Percentiles rank a stretch among this genome's conserved stretches.
These are phyloP conservation scores for Russula sp. DNA, from an alignment of 768 basidiomycete species.

Conservation along the genomic window DNA sequence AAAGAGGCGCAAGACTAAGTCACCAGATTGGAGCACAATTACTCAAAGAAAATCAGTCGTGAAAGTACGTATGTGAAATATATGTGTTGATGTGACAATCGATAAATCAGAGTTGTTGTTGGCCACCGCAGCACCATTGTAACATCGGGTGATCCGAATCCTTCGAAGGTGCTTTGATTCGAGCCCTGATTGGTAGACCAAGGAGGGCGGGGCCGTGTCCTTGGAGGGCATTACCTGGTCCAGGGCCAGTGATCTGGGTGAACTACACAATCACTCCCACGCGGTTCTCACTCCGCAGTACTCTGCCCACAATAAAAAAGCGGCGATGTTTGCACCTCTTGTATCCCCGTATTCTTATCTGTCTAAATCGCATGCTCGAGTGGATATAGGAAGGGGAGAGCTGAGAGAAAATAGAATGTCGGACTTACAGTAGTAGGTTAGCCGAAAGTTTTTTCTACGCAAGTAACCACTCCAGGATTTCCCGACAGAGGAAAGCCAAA, in stretches of 20 bases:
- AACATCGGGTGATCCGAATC: neutral
- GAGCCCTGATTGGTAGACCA: neutral
- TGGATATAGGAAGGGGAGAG: slow-evolving; percentile 48
- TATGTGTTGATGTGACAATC: neutral
- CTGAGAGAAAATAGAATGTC: slow-evolving; percentile 52
- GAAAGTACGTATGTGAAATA: neutral
- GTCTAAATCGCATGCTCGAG: slow-evolving; percentile 70
- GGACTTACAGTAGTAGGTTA: slow-evolving; percentile 39
- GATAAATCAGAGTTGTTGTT: neutral
- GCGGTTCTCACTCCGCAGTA: slow-evolving; percentile 31
- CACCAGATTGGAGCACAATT: neutral
- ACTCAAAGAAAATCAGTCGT: neutral
- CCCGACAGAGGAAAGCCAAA: slow-evolving; percentile 27
- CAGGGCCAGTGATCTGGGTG: neutral
- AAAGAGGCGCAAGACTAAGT: neutral
- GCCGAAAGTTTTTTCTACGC: slow-evolving; percentile 38
- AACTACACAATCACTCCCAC: neutral
- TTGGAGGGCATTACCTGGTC: neutral
- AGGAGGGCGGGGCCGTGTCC: neutral
- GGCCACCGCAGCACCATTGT: neutral
- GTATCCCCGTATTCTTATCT: slow-evolving; percentile 22
- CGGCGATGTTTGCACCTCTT: slow-evolving; percentile 41
- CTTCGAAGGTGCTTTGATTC: too few relatives aligned
- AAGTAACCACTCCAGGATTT: slow-evolving; percentile 35
- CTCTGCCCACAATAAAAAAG: slow-evolving; percentile 46